Conservation (phyloP, 2,329 filamentous ascomycete species). For the Ceratocystis destructans region DNA sequence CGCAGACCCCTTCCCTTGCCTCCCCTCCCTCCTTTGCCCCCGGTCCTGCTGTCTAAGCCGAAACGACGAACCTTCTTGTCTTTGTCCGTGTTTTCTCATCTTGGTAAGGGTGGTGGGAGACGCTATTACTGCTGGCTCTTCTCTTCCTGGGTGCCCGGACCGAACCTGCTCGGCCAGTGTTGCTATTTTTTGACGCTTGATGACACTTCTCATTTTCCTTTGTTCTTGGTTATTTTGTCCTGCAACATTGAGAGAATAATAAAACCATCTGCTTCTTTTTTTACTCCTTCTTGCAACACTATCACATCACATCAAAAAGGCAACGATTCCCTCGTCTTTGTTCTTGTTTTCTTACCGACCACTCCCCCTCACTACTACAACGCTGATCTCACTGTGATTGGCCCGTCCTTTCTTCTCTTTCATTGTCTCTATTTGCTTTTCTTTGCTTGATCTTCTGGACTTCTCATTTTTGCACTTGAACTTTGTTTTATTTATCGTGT, state of each 20-base stretch:
- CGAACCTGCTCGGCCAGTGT: neutral
- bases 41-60: neutral
- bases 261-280: neutral
- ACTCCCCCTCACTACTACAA: neutral
- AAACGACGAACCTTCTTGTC: neutral
- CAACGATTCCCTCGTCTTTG: constrained; percentile 3
- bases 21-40: neutral
- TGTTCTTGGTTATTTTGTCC: neutral
- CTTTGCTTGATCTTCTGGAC: neutral
- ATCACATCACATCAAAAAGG: constrained; percentile 8
- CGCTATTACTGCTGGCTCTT: neutral
- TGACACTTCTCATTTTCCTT: constrained; percentile 8
- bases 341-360: neutral
- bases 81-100: neutral
- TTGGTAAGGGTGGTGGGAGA: no score
- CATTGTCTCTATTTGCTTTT: neutral
- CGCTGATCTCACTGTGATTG: neutral
- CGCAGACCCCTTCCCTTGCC: neutral
- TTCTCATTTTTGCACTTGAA: neutral
- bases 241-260: no score
- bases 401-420: neutral
- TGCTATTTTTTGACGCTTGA: constrained; percentile 6
- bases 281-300: neutral
- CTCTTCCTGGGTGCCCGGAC: neutral
- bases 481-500: constrained; percentile 3